Base-by-base conservation (phyloP, 176 grass and related monocot genomes). In the Thinopyrum elongatum region DNA sequence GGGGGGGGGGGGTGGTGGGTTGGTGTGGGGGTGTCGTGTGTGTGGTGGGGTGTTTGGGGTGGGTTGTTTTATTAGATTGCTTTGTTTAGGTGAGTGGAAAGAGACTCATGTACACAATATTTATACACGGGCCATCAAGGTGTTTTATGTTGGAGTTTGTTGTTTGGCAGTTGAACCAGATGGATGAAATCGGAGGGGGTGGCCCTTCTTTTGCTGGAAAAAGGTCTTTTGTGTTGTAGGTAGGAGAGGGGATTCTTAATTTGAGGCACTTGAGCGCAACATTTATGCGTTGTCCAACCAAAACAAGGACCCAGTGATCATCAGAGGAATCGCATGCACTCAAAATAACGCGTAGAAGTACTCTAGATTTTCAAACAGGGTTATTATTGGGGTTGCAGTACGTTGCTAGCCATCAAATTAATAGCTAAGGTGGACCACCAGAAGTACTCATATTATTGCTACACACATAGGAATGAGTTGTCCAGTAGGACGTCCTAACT, bases 71-170 rank as follows among this genome's bases (percentile, higher is more conserved):
- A n/a, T n/a, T n/a, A n/a, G n/a, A n/a, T n/a, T n/a, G 5, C 7
- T 36, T 65, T 10, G 62, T 10, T 41, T 13, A 3, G 49, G 49
- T 53, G 49, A 53, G 15, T 53, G 49, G 49, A 53, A 29, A 80
- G 55, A 89, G 74, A 49, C 6, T 73, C 31, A 7, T 42, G 47
- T 35, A 23, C 42, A 27, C 39, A 23, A 27, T 87, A 82, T 82
- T 77, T 87, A 87, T 87, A 87, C 60, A 87, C 74, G 8, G 63
- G 46, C 21, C 46, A 78, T 25, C 46, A 69, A 77, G 71, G 6
- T 44, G 49, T 7, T 15, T 28, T 6, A 15, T 51, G 0, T 25
- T 15, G 22, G 1, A 13, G 11, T 46, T 4, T 14, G 42, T 46
- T 46, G 42, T 46, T 4, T 46, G 3, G 42, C 12, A 14, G 12